phyloP scores from a whole-genome alignment of 495 filamentous ascomycete genomes.

The Hypoxylon intermedium region DNA sequence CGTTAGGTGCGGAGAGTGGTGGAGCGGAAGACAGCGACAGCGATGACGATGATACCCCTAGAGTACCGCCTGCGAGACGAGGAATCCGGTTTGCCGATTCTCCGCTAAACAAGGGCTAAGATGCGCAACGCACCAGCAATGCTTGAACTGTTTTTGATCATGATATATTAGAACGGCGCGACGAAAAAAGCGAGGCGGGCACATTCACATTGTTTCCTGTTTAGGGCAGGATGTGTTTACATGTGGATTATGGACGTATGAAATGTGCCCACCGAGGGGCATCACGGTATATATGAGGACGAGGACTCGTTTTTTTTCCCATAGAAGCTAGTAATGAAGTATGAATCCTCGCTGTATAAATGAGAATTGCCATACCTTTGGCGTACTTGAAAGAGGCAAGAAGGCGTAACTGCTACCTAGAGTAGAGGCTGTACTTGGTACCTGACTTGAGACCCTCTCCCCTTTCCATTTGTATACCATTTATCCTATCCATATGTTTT shows the following conservation, averaged over 20 bases:
- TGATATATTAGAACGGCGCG: conserved; percentile 5
- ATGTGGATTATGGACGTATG: conserved; percentile 1
- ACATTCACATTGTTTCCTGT: conserved; percentile 8
- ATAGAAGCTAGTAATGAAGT: no score
- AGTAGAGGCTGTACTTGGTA: no score
- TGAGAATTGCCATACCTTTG: no score
- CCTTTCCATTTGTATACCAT: no score
- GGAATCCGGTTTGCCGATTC: conserved; percentile 57
- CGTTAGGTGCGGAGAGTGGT: conserved; percentile 67
- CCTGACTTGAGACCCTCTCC: no score
- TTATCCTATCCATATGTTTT: no score
- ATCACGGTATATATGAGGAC: conserved; percentile 23
- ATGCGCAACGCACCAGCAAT: neutral
- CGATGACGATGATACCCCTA: conserved; percentile 65
- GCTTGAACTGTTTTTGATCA: conserved; percentile 9
- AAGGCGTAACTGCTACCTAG: no score
- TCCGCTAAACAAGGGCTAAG: conserved; percentile 38
- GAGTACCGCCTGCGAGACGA: conserved; percentile 50
- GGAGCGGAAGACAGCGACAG: conserved; percentile 64
- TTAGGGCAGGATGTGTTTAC: conserved; percentile 7
- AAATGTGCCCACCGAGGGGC: neutral
- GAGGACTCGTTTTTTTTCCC: conserved; percentile 1
- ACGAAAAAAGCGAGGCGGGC: conserved; percentile 5
- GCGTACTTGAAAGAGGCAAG: no score
- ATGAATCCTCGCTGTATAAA: no score